Conservation (phyloP, 106 monocot genomes). For the Phalaenopsis equestris region DNA sequence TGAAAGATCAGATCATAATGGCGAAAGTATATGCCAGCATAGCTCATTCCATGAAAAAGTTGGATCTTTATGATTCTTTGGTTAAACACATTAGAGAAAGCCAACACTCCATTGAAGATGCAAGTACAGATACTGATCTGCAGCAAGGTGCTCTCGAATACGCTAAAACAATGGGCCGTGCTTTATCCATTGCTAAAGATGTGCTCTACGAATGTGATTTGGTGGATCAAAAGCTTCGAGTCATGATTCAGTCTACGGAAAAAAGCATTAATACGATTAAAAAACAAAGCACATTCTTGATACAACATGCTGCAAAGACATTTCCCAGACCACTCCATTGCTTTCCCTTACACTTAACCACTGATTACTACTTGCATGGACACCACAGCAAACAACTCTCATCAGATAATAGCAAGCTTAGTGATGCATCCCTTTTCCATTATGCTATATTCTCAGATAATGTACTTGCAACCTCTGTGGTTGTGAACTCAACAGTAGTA, state of each 20-base stretch:
- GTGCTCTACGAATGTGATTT: slow-evolving; percentile 24
- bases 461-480: slow-evolving; percentile 69
- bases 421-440: slow-evolving; percentile 49
- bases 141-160: slow-evolving; percentile 26
- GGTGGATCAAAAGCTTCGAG: slow-evolving; percentile 32
- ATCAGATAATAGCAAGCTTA: slow-evolving; percentile 33
- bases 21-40: slow-evolving; percentile 72
- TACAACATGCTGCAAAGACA: slow-evolving; percentile 61
- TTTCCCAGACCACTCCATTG: slow-evolving; percentile 52
- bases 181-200: slow-evolving; percentile 39
- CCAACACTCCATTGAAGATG: slow-evolving; percentile 39
- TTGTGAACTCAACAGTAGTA: slow-evolving; percentile 44
- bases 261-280: slow-evolving; percentile 31
- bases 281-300: slow-evolving; percentile 51
- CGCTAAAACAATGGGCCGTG: slow-evolving; percentile 51
- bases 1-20: slow-evolving; percentile 75
- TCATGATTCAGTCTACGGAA: slow-evolving; percentile 45
- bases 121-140: slow-evolving; percentile 45
- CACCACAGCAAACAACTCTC: slow-evolving; percentile 13
- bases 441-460: slow-evolving; percentile 85
- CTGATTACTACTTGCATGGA: slow-evolving; percentile 38
- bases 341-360: slow-evolving; percentile 45
- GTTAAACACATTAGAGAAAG: slow-evolving; percentile 45
- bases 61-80: slow-evolving; percentile 34
- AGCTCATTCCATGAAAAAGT: slow-evolving; percentile 34